Conservation (phyloP, 139 green algal species). For the Astrephomene gubernaculifera region DNA sequence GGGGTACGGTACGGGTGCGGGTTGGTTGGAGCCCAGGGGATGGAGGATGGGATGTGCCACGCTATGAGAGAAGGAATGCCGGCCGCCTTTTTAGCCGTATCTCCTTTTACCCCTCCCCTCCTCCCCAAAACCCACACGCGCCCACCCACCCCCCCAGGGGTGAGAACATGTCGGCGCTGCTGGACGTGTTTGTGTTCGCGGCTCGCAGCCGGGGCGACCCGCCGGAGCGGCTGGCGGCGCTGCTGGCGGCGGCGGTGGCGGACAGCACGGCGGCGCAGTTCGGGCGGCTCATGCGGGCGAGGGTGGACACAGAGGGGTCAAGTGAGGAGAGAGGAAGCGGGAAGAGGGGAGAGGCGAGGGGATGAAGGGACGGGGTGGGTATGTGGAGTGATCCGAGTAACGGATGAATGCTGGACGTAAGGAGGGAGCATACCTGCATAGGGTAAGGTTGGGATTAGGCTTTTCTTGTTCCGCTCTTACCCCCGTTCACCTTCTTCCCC, state of each 20-base stretch:
- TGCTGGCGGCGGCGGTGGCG: slow-evolving; percentile 34
- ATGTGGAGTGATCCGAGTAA: neutral
- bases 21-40: too few species aligned
- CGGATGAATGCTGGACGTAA: too few species aligned
- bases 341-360: neutral
- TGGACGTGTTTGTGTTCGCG: slow-evolving; percentile 54
- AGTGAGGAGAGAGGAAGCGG: neutral
- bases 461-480: too few species aligned
- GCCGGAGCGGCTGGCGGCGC: neutral
- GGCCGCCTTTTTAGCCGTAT: neutral
- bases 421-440: too few species aligned
- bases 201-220: slow-evolving; percentile 15
- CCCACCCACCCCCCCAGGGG: neutral
- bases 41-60: too few species aligned
- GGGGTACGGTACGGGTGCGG: too few species aligned
- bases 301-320: neutral
- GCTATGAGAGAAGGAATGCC: too few species aligned
- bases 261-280: neutral
- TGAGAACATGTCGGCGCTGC: slow-evolving; percentile 22
- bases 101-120: neutral
- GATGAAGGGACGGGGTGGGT: neutral
- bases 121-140: neutral
- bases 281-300: neutral
- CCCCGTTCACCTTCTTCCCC: neutral
- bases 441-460: too few species aligned